Percentiles rank a stretch among this genome's conserved stretches.
These are phyloP conservation scores for Yamadazyma taylorii DNA, from an alignment of 1,139 yeast species.

Conservation along the genomic window DNA sequence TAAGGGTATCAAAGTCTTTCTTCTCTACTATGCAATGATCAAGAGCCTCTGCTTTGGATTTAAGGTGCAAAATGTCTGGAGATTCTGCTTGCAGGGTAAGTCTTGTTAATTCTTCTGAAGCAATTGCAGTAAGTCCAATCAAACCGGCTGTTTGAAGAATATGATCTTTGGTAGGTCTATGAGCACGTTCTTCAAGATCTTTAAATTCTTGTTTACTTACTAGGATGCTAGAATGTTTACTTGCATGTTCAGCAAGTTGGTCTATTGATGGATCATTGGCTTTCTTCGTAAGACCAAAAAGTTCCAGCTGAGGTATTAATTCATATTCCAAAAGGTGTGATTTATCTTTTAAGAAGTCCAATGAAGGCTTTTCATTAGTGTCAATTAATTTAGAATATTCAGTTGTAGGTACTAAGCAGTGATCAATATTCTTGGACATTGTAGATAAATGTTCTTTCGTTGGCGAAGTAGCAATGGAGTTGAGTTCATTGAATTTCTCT, in stretches of 20 bases:
- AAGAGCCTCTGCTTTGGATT: slow-evolving; percentile 11
- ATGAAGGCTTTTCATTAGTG: slow-evolving; percentile 18
- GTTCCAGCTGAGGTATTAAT: slow-evolving; percentile 5
- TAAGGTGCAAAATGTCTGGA: slow-evolving; percentile 22
- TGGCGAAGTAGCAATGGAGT: slow-evolving; percentile 22
- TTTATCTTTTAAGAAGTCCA: slow-evolving; percentile 22
- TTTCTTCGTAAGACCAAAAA: slow-evolving; percentile 4
- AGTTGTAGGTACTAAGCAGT: slow-evolving; percentile 8
- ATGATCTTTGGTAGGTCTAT: slow-evolving; percentile 28
- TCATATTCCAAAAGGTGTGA: slow-evolving; percentile 12
- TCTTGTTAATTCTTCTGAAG: slow-evolving; percentile 16
- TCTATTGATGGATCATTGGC: slow-evolving; percentile 22
- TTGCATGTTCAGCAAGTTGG: slow-evolving; percentile 21
- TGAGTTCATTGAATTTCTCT: slow-evolving; percentile 18
- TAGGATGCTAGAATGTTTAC: slow-evolving; percentile 10
- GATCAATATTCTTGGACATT: slow-evolving; percentile 21
- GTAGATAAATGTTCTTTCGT: slow-evolving; percentile 24
- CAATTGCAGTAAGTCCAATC: slow-evolving; percentile 24
- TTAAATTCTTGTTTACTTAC: slow-evolving; percentile 12
- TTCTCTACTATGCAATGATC: slow-evolving; percentile 21
- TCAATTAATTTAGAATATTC: slow-evolving; percentile 10
- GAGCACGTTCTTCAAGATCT: slow-evolving; percentile 14
- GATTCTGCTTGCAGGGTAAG: slow-evolving; percentile 22
- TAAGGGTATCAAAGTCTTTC: slow-evolving; percentile 15
- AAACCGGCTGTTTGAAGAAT: slow-evolving; percentile 21